Percentiles rank a stretch among this genome's conserved stretches.
These are phyloP conservation scores for Citrus mangshanensis DNA, from an alignment of 345 rosid genomes.

Conservation along the genomic window DNA sequence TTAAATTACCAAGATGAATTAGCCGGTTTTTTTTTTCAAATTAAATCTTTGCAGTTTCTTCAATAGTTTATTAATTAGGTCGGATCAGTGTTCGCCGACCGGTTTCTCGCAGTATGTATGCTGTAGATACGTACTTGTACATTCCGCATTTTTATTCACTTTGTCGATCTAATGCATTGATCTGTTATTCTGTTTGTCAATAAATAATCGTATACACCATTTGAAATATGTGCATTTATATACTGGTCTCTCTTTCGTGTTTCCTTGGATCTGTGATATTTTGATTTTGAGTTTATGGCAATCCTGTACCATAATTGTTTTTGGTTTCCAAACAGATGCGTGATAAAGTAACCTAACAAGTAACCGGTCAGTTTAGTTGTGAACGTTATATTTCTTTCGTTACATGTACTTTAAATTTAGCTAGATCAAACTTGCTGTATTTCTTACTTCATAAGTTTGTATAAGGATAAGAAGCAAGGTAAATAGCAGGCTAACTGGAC, in stretches of 20 bases:
- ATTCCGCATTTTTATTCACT: not conserved
- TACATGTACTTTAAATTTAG: not conserved
- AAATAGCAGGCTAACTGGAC: not conserved
- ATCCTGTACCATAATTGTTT: not conserved
- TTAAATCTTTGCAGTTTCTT: conserved; percentile 19
- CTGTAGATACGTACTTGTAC: not conserved
- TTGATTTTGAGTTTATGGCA: conserved; percentile 1
- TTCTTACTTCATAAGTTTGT: not conserved
- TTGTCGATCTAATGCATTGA: conserved; percentile 22
- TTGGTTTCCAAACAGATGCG: not conserved
- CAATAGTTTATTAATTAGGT: conserved; percentile 4
- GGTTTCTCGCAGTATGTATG: not conserved
- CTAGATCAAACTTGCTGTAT: not conserved
- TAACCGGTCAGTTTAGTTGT: not conserved
- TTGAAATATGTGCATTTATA: not conserved
- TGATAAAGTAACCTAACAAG: not conserved
- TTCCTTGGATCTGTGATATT: conserved; percentile 21
- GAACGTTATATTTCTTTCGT: not conserved
- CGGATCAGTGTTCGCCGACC: not conserved
- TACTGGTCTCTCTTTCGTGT: not conserved
- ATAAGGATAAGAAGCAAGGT: not conserved
- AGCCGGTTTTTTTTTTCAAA: not conserved
- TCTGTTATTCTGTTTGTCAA: conserved; percentile 6
- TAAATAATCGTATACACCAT: not conserved
- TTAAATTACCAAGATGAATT: conserved; percentile 1